A percentile compares a stretch with the other conserved stretches of the same genome.
Evolutionary conservation across 352 stramenopile species (phyloP).

Genomic region (Phytophthora crassamura): DNA sequence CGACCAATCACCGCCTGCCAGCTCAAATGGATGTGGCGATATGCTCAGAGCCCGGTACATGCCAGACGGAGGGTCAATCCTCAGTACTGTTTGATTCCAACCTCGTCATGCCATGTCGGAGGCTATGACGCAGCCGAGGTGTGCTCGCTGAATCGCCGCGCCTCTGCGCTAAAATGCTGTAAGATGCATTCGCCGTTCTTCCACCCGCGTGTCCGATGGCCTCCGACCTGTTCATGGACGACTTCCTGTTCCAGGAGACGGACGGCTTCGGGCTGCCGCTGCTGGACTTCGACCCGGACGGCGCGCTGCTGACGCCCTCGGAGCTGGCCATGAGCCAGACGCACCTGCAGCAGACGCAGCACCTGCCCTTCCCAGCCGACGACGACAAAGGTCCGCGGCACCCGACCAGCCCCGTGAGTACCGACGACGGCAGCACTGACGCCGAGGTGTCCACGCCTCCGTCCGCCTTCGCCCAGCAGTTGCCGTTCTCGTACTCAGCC

Average conservation of each 20-base stretch:
- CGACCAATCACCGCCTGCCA: conserved; percentile 63
- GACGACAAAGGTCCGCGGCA: conserved; percentile 18
- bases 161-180: no score
- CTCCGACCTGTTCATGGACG: conserved; percentile 48
- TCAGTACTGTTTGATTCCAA: not conserved
- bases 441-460: conserved; percentile 56
- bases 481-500: no score
- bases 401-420: conserved; percentile 43
- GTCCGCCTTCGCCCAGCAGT: conserved; percentile 37
- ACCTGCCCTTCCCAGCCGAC: conserved; percentile 10
- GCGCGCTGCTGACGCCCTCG: conserved; percentile 27
- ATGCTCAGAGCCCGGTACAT: not conserved
- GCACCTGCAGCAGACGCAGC: conserved; percentile 29
- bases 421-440: conserved; percentile 59
- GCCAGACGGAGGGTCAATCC: not conserved
- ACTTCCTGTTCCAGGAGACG: conserved; percentile 58
- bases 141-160: no score
- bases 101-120: not conserved
- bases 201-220: conserved; percentile 3
- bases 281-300: conserved; percentile 52
- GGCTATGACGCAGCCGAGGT: not conserved
- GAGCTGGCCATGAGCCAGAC: conserved; percentile 25
- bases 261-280: conserved; percentile 38
- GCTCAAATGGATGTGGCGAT: conserved; percentile 46
- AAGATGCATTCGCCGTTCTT: conserved; percentile 7